Conservation (phyloP, 306 rosid species). For the Gleditsia sinensis region DNA sequence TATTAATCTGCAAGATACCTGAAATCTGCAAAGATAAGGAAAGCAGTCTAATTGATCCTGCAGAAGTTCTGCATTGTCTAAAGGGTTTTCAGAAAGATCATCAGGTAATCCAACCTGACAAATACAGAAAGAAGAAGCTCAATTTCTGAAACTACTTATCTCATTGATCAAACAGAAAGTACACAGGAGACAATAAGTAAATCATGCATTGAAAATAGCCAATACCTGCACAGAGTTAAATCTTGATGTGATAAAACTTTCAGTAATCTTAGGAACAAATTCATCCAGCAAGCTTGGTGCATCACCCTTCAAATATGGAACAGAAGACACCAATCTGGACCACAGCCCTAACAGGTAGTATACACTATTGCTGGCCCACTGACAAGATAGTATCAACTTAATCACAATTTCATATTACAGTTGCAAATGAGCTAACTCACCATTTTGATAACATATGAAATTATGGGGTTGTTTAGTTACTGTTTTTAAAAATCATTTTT, state of each 20-base stretch:
- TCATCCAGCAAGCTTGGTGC: constrained; percentile 98
- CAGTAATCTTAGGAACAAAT: constrained; percentile 97
- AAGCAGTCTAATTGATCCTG: constrained; percentile 99
- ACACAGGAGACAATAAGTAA: constrained; percentile 24
- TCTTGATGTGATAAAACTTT: constrained; percentile 93
- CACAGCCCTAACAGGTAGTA: constrained; percentile 96
- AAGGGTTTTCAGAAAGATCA: constrained; percentile 95
- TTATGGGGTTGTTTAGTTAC: too few relatives aligned
- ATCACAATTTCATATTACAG: constrained; percentile 44
- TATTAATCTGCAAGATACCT: constrained; percentile 50
- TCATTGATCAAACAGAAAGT: constrained; percentile 27
- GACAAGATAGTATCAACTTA: constrained; percentile 41
- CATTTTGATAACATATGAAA: constrained; percentile 19
- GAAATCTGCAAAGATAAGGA: constrained; percentile 93
- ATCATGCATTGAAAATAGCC: constrained; percentile 28
- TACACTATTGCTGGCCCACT: constrained; percentile 99
- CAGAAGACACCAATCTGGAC: constrained; percentile 99
- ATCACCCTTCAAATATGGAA: constrained; percentile 97
- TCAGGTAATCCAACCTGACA: constrained; percentile 83
- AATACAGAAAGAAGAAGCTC: constrained; percentile 36
- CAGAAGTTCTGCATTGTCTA: constrained; percentile 96
- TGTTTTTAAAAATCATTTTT: too few relatives aligned
- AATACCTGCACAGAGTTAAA: constrained; percentile 94
- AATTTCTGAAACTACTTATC: constrained; percentile 15
- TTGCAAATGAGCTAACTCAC: constrained; percentile 18